Percentiles rank a stretch among this genome's conserved stretches.
These are phyloP conservation scores for Aspergillus sp. DNA, from an alignment of 2,329 filamentous ascomycete genomes.

Conservation along the genomic window DNA sequence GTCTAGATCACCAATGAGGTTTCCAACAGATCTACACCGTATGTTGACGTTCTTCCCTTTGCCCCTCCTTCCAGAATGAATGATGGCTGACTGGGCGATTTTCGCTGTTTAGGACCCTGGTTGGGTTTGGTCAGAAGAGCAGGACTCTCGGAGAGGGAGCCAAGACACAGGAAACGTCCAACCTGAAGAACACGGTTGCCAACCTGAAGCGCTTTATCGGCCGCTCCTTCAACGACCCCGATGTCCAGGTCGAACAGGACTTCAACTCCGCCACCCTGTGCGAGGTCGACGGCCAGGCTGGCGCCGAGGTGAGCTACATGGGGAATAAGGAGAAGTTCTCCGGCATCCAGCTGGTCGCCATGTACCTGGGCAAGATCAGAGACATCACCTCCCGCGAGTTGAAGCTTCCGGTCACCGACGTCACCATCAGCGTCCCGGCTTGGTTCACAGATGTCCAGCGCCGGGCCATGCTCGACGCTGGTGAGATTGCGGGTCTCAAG, in stretches of 20 bases:
- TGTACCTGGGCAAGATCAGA: constrained; percentile 94
- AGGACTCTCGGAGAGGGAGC: constrained; percentile 91
- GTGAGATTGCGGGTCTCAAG: constrained; percentile 89
- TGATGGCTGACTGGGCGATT: constrained; percentile 10
- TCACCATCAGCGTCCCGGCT: constrained; percentile 86
- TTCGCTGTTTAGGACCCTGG: constrained; percentile 58
- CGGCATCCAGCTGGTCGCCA: constrained; percentile 85
- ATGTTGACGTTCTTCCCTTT: constrained; percentile 41
- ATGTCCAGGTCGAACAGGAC: constrained; percentile 85
- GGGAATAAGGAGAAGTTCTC: constrained; percentile 94
- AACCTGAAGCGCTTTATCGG: constrained; percentile 88
- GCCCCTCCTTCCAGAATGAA: constrained; percentile 8
- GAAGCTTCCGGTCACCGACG: constrained; percentile 80
- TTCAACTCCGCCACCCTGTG: constrained; percentile 78
- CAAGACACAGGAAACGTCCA: constrained; percentile 98
- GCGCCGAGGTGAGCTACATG: constrained; percentile 84
- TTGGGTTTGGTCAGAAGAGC: constrained; percentile 88
- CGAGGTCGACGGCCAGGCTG: constrained; percentile 88
- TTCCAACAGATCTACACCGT: constrained; percentile 96
- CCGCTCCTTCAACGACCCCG: constrained; percentile 77
- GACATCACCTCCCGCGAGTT: constrained; percentile 77
- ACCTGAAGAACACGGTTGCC: constrained; percentile 96
- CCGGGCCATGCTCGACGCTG: constrained; percentile 76
- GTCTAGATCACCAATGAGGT: constrained; percentile 93
- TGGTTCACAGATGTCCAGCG: constrained; percentile 98